A percentile compares a stretch with the other conserved stretches of the same genome.
phyloP scores from a whole-genome alignment of 345 rosid species.

The Gossypium anomalum region DNA sequence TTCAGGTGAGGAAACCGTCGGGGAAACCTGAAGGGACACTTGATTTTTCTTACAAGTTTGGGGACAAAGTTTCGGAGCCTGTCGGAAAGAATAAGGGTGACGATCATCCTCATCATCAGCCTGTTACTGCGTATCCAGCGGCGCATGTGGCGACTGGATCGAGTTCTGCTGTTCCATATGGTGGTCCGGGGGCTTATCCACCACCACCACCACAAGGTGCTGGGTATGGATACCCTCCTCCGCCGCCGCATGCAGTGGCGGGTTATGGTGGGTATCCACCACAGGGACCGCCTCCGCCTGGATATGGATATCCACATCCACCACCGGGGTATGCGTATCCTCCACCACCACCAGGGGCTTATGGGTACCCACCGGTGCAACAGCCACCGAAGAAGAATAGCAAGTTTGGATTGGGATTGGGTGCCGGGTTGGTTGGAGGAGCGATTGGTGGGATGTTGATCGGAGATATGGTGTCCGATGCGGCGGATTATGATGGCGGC shows the following conservation, averaged over 20 bases:
- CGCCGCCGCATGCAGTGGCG: slow-evolving; percentile 19
- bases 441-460: slow-evolving; percentile 65
- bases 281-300: slow-evolving; percentile 31
- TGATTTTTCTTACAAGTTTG: slow-evolving; percentile 56
- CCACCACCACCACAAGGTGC: slow-evolving; percentile 21
- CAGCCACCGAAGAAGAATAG: slow-evolving; percentile 45
- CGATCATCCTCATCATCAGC: background rate
- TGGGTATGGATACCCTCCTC: slow-evolving; percentile 23
- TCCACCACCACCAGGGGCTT: background rate
- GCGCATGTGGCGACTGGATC: slow-evolving; percentile 12
- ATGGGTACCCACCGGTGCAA: slow-evolving; percentile 26
- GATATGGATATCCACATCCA: slow-evolving; percentile 28
- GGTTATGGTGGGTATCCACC: slow-evolving; percentile 25
- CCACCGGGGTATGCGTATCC: slow-evolving; percentile 28
- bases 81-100: slow-evolving; percentile 4
- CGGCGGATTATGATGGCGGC: slow-evolving; percentile 25
- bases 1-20: slow-evolving; percentile 52
- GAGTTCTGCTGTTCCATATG: slow-evolving; percentile 20
- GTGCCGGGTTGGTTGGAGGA: slow-evolving; percentile 76
- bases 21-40: slow-evolving; percentile 75
- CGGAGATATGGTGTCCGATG: slow-evolving; percentile 69
- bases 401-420: slow-evolving; percentile 55
- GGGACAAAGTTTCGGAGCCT: slow-evolving; percentile 21
- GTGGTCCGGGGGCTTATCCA: slow-evolving; percentile 27
- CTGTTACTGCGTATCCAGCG: slow-evolving; percentile 32